These are phyloP conservation scores for Trametopsis cervina DNA, from an alignment of 768 basidiomycete genomes.

Conservation along the genomic window DNA sequence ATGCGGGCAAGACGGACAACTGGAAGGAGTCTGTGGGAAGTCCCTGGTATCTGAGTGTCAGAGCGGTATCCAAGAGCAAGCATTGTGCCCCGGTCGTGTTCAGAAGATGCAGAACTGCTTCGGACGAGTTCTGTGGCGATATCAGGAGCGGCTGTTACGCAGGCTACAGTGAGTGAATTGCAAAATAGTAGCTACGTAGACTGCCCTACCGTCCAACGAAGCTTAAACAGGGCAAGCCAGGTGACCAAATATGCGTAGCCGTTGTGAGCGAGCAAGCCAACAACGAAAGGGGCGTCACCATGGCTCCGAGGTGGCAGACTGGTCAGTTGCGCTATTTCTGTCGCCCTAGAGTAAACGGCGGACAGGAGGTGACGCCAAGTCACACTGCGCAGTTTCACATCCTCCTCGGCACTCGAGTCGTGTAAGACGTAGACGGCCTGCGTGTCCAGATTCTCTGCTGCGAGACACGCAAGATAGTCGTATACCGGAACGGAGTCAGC, in stretches of 20 bases:
- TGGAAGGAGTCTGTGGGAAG: not conserved
- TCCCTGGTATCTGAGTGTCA: not conserved
- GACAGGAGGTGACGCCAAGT: not conserved
- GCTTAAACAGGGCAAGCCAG: not conserved
- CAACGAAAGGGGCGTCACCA: not conserved
- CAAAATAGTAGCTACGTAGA: not conserved
- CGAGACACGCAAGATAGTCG: not conserved
- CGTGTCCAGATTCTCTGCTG: not conserved
- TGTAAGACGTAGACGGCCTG: not conserved
- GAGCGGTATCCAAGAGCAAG: not conserved
- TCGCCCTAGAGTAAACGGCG: not conserved
- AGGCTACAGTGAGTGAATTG: slow-evolving; percentile 1
- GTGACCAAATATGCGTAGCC: not conserved
- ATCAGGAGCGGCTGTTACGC: slow-evolving; percentile 30
- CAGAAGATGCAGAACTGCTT: slow-evolving; percentile 30
- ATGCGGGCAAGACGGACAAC: not conserved
- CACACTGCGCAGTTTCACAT: not conserved
- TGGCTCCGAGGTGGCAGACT: not conserved
- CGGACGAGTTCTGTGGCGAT: slow-evolving; percentile 26
- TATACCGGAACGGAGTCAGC: not conserved
- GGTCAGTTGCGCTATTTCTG: not conserved
- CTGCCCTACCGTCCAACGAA: not conserved
- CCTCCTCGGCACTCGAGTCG: not conserved
- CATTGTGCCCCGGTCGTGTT: slow-evolving; percentile 5
- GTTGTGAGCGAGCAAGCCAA: not conserved